These are phyloP conservation scores for Boletus pseudo-olivaceus DNA, from an alignment of 768 basidiomycete genomes.

Conservation along the genomic window DNA sequence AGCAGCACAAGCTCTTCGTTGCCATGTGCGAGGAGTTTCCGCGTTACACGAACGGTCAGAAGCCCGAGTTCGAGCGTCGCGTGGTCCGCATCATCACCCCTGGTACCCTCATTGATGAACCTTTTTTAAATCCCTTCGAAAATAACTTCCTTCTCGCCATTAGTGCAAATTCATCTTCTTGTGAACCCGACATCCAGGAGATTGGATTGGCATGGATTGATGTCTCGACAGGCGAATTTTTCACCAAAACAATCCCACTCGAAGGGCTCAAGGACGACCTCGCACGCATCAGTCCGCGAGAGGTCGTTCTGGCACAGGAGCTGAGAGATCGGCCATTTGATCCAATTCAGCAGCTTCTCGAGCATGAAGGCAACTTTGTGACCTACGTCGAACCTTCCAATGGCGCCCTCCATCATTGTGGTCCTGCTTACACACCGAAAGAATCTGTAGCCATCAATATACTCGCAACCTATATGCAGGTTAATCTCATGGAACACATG, in stretches of 20 bases:
- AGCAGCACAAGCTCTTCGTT: slow-evolving; percentile 79
- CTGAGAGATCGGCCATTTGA: slow-evolving; percentile 38
- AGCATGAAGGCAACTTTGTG: slow-evolving; percentile 52
- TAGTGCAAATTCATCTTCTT: slow-evolving; percentile 17
- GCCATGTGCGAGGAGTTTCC: slow-evolving; percentile 94
- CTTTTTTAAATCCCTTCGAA: slow-evolving; percentile 79
- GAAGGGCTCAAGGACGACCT: slow-evolving; percentile 75
- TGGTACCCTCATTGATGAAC: slow-evolving; percentile 90
- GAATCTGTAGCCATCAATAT: slow-evolving; percentile 60
- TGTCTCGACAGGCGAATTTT: slow-evolving; percentile 92
- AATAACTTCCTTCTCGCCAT: slow-evolving; percentile 89
- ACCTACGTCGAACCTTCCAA: slow-evolving; percentile 40
- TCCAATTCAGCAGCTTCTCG: slow-evolving; percentile 46
- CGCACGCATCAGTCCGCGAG: slow-evolving; percentile 73
- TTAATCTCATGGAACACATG: slow-evolving; percentile 75
- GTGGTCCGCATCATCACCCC: slow-evolving; percentile 89
- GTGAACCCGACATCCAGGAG: slow-evolving; percentile 4
- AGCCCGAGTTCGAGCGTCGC: slow-evolving; percentile 68
- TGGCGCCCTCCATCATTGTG: background rate
- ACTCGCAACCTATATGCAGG: slow-evolving; percentile 61
- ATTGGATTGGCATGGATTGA: slow-evolving; percentile 93
- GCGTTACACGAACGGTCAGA: slow-evolving; percentile 44
- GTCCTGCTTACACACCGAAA: slow-evolving; percentile 21
- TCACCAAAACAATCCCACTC: slow-evolving; percentile 56
- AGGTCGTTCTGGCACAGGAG: slow-evolving; percentile 64